A percentile compares a stretch with the other conserved stretches of the same genome.
These are phyloP conservation scores for Starmerella powellii DNA, from an alignment of 805 yeast species.

Conservation along the genomic window DNA sequence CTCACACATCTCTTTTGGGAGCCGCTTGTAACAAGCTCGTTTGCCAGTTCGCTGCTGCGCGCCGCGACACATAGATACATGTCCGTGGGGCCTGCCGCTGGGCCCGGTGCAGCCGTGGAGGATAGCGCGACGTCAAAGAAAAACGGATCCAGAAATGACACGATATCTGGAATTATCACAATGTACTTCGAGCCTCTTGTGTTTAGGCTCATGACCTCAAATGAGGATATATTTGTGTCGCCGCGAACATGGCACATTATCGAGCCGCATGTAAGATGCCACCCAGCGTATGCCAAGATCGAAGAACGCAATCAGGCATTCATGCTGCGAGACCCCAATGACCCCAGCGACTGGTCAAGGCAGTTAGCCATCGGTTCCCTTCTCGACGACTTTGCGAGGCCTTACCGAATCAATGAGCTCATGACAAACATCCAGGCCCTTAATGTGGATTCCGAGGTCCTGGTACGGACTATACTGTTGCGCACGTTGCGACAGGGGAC, in stretches of 20 bases:
- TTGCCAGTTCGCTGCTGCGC: conserved; percentile 10
- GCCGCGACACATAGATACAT: conserved; percentile 2
- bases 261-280: conserved; percentile 12
- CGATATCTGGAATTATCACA: not conserved
- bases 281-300: conserved; percentile 10
- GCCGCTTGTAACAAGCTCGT: conserved; percentile 32
- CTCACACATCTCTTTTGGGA: conserved; percentile 61
- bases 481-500: conserved; percentile 16
- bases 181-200: conserved; percentile 9
- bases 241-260: conserved; percentile 17
- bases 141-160: no score
- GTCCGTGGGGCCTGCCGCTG: no score
- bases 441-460: conserved; percentile 1
- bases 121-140: no score
- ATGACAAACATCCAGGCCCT: conserved; percentile 5
- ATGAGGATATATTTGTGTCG: conserved; percentile 16
- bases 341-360: conserved; percentile 14
- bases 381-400: conserved; percentile 26
- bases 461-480: conserved; percentile 13
- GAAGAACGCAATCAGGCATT: conserved; percentile 19
- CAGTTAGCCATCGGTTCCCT: conserved; percentile 10
- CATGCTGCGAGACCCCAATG: conserved; percentile 10
- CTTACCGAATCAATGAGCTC: conserved; percentile 21
- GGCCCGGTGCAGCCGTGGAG: no score
- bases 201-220: conserved; percentile 11